phyloP scores from a whole-genome alignment of 1,139 yeast species.

The Hanseniaspora sp. region DNA sequence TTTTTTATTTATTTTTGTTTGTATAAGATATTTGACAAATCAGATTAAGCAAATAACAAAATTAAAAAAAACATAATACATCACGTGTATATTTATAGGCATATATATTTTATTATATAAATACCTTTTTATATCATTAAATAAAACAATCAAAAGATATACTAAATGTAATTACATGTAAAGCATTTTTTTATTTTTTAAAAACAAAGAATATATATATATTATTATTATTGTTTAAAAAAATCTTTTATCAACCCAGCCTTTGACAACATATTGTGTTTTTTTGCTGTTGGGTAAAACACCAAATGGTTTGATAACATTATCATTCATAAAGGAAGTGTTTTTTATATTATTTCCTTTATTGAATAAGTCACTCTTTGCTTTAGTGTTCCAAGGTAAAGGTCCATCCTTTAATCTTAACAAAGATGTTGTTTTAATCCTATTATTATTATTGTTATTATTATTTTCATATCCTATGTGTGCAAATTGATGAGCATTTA shows the following conservation, averaged over 20 bases:
- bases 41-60: too few species aligned
- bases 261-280: slow-evolving; percentile 29
- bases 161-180: too few species aligned
- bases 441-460: not conserved
- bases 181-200: too few species aligned
- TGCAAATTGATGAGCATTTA: slow-evolving; percentile 17
- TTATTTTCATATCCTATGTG: slow-evolving; percentile 3
- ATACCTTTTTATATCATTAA: too few species aligned
- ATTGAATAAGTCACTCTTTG: not conserved
- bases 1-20: too few species aligned
- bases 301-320: slow-evolving; percentile 28
- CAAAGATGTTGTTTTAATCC: not conserved
- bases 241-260: slow-evolving; percentile 29
- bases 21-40: too few species aligned
- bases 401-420: slow-evolving; percentile 1
- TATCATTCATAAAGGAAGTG: not conserved
- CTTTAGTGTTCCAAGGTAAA: slow-evolving; percentile 5
- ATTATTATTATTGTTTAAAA: not conserved
- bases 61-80: too few species aligned
- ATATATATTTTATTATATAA: too few species aligned
- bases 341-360: not conserved
- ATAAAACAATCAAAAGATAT: too few species aligned
- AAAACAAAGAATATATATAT: too few species aligned
- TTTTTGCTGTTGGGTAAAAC: slow-evolving; percentile 19
- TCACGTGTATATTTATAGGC: too few species aligned